A percentile compares a stretch with the other conserved stretches of the same genome.
Conservation (phyloP, 345 rosid species). For the Microthlaspi erraticum region DNA sequence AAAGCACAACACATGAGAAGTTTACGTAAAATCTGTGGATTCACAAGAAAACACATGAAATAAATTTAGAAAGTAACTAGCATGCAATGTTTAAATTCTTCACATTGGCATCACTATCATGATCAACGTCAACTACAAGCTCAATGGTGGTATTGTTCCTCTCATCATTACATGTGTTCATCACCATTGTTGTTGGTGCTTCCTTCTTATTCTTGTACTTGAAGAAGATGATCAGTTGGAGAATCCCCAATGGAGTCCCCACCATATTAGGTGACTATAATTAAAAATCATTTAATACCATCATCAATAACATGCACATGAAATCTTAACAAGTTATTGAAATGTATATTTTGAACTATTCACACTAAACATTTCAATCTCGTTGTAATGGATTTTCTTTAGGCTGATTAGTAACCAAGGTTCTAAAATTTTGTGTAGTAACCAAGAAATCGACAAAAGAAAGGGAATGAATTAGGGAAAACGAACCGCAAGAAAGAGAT, state of each 20-base stretch:
- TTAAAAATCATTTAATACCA: neutral
- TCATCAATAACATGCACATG: constrained; percentile 8
- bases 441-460: neutral
- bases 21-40: neutral
- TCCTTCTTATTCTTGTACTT: constrained; percentile 66
- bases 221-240: constrained; percentile 68
- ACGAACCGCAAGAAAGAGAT: constrained; percentile 79
- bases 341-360: neutral
- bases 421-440: no score
- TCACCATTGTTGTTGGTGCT: constrained; percentile 44
- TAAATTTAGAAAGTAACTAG: neutral
- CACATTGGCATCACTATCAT: constrained; percentile 32
- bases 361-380: neutral
- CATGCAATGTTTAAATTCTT: constrained; percentile 42
- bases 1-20: constrained; percentile 23
- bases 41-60: constrained; percentile 5
- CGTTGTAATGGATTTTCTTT: constrained; percentile 1
- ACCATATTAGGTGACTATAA: constrained; percentile 75
- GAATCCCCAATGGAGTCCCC: constrained; percentile 70
- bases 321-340: neutral
- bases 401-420: no score
- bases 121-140: constrained; percentile 29
- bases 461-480: neutral
- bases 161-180: constrained; percentile 53
- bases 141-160: constrained; percentile 44